Base-by-base conservation (phyloP, 495 filamentous ascomycete species). In the Daldinia grandis region DNA sequence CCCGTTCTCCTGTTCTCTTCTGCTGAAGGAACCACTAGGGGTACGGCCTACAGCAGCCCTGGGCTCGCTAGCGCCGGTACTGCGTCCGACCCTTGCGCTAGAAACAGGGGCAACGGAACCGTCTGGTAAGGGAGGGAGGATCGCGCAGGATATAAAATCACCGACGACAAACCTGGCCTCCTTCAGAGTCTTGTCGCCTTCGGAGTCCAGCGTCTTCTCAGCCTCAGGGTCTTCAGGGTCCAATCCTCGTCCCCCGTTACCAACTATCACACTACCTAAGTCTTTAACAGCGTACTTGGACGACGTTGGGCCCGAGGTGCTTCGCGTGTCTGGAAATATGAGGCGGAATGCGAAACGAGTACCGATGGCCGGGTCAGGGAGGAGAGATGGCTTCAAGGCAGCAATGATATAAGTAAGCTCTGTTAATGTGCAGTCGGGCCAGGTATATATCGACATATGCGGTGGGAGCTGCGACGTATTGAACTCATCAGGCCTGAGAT, bases 311-410 rank as follows among this genome's bases (percentile, higher is more conserved):
- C 81, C 78, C 37, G 80, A 78, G 27, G 83, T 82, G 35, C 78
- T 83, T 14, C 89, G 85, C 21, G 91, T 91, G 80, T 97, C 94
- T 14, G 91, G 91, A 79, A 90, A 98, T 64, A 97, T 86, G 61
- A 97, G 87, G 0, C 94, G 90, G 84, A 93, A 99, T 57, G 89
- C 88, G 40, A 97, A 85, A 50, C 94, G 88, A 3, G 93, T 94
- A 62, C 94, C 94, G 49, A 93, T 85, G 21, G 88, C 85, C 0
- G 91, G 93, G 57, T 83, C 72, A n/a, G 94, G 92, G 24, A 97
- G 87, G 61, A 94, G 77, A 5, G 56, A 3, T 0, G 74, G 71
- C 30, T 72, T 68, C 35, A 73, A 67, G 25, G 72, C 71, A 33
- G 77, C 76, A 19, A 97, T 89, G 74, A 91, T 87, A 7, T 80